A percentile compares a stretch with the other conserved stretches of the same genome.
phyloP scores from a whole-genome alignment of 768 basidiomycete genomes.

The Termitomyces sp. region DNA sequence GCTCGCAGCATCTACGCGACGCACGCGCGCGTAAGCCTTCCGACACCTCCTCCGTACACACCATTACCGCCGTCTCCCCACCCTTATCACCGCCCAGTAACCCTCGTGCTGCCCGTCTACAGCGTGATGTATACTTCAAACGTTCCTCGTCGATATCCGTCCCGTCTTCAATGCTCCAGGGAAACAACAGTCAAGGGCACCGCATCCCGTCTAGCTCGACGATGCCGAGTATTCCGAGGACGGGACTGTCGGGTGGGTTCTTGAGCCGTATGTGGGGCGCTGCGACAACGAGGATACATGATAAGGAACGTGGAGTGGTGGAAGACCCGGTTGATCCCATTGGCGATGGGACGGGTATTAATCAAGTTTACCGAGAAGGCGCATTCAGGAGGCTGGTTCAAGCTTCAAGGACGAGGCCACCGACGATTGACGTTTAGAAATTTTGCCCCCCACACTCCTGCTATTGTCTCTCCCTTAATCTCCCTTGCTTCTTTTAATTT shows the following conservation, averaged over 20 bases:
- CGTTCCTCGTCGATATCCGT: slow-evolving; percentile 22
- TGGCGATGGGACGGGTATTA: slow-evolving; percentile 14
- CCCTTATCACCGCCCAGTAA: slow-evolving; percentile 14
- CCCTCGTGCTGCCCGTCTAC: slow-evolving; percentile 6
- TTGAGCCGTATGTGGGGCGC: slow-evolving; percentile 75
- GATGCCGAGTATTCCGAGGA: slow-evolving; percentile 29
- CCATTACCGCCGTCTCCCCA: slow-evolving; percentile 32
- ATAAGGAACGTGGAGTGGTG: slow-evolving; percentile 16
- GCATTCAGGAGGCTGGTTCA: slow-evolving; percentile 26
- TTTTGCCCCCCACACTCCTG: background rate
- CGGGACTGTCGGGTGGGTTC: slow-evolving; percentile 41
- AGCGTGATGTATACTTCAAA: slow-evolving; percentile 14
- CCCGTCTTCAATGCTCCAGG: background rate
- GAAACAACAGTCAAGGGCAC: background rate
- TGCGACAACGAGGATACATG: slow-evolving; percentile 30
- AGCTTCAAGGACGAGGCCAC: slow-evolving; percentile 21
- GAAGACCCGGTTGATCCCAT: slow-evolving; percentile 10
- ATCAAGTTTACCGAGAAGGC: slow-evolving; percentile 18
- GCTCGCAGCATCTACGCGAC: slow-evolving; percentile 21
- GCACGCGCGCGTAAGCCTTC: slow-evolving; percentile 38
- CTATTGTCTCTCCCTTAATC: slow-evolving; percentile 8
- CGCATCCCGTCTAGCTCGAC: slow-evolving; percentile 30
- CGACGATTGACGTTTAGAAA: slow-evolving; percentile 13
- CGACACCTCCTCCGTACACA: slow-evolving; percentile 48
- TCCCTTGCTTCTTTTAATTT: slow-evolving; percentile 9